phyloP scores from a whole-genome alignment of 2,329 filamentous ascomycete genomes.

The Cladosporium sp. region DNA sequence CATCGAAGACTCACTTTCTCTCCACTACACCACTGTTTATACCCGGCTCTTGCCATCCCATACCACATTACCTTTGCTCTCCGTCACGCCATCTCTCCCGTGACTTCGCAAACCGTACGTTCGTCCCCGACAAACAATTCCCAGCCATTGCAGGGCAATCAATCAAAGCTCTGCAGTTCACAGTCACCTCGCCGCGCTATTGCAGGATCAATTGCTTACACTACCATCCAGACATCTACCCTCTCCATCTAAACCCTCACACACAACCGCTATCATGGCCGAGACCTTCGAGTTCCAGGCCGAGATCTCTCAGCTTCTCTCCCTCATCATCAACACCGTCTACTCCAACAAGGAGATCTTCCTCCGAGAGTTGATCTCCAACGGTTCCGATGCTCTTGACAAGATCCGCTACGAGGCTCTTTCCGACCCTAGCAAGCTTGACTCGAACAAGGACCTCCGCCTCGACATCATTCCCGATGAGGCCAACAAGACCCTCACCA shows the following conservation, averaged over 20 bases:
- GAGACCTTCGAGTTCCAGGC: conserved; percentile 99
- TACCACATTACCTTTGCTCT: neutral
- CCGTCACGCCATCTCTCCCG: conserved; percentile 1
- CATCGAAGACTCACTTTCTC: neutral
- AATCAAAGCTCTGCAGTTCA: conserved; percentile 3
- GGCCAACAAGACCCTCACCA: conserved; percentile 94
- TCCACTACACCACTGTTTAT: conserved; percentile 6
- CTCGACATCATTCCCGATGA: conserved; percentile 99
- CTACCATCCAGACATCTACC: conserved; percentile 5
- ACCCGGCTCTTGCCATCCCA: conserved; percentile 11
- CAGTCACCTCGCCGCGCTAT: neutral
- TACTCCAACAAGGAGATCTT: conserved; percentile 99
- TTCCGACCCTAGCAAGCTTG: conserved; percentile 95
- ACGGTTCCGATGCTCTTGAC: conserved; percentile 97
- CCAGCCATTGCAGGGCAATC: conserved; percentile 1
- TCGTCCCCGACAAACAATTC: neutral
- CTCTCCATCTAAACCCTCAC: conserved; percentile 2
- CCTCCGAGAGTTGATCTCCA: conserved; percentile 96
- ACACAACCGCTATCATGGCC: conserved; percentile 61
- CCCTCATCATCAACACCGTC: conserved; percentile 99
- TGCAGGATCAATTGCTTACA: neutral
- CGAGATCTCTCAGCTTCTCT: conserved; percentile 99
- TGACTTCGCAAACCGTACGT: conserved; percentile 12
- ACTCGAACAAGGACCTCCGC: conserved; percentile 94
- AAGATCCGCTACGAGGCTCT: conserved; percentile 99